Conservation (phyloP, 192 early-diverging fungal species). For the Coemansia sp. region DNA sequence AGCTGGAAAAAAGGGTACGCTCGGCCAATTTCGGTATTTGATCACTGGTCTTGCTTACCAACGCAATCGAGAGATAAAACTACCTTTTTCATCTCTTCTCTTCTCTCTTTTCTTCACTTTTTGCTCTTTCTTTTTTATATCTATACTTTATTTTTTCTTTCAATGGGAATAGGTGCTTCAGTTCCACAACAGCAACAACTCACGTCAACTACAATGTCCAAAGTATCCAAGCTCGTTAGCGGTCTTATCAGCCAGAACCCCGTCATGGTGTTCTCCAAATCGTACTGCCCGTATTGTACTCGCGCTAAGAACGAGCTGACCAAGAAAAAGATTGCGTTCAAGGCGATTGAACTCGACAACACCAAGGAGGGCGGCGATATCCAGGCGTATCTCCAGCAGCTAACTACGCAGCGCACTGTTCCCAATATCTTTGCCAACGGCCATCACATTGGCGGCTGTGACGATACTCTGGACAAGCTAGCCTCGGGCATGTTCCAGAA, state of each 20-base stretch:
- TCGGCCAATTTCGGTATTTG: neutral
- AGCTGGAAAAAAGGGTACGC: neutral
- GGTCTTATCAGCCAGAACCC: constrained; percentile 40
- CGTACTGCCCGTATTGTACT: constrained; percentile 70
- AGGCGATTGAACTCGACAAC: constrained; percentile 61
- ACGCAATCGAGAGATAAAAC: neutral
- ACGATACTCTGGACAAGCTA: constrained; percentile 58
- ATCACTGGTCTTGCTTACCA: neutral
- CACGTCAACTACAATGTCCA: constrained; percentile 20
- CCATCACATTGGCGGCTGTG: constrained; percentile 68
- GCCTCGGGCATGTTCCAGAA: constrained; percentile 55
- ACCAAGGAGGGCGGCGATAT: constrained; percentile 60
- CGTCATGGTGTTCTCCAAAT: constrained; percentile 77
- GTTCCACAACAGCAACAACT: constrained; percentile 11
- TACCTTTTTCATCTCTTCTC: neutral
- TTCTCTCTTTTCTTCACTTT: constrained; percentile 2
- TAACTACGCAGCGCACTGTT: constrained; percentile 72
- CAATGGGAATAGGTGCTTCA: constrained; percentile 22
- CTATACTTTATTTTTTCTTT: neutral
- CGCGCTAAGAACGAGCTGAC: constrained; percentile 59
- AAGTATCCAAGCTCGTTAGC: constrained; percentile 37
- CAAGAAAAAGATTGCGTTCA: constrained; percentile 36
- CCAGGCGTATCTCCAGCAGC: constrained; percentile 59
- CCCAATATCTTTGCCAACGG: constrained; percentile 75
- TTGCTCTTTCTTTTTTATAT: constrained; percentile 7